Evolutionary conservation across 306 rosid genomes (phyloP).

Genomic region (Cyamopsis tetragonoloba): DNA sequence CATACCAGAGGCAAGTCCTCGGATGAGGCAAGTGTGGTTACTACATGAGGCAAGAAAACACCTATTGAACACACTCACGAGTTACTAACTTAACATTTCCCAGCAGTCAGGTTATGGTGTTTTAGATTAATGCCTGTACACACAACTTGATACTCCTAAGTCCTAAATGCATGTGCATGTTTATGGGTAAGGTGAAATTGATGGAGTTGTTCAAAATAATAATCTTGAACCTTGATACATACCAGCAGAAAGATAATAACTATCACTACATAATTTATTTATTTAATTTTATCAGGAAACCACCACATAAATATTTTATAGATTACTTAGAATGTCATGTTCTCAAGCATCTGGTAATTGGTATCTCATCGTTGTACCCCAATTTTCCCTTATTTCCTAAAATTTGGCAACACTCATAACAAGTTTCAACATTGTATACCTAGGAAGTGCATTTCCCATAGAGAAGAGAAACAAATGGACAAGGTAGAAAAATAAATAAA

Average conservation of each 20-base stretch:
- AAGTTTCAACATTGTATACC: conserved; percentile 16
- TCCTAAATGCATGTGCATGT: not conserved
- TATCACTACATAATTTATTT: not conserved
- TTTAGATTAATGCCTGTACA: not conserved
- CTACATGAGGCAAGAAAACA: not conserved
- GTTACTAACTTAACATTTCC: not conserved
- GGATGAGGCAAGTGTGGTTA: not conserved
- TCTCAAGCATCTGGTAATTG: not conserved
- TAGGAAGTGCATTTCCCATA: not conserved
- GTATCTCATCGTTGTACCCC: not conserved
- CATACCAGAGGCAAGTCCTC: not conserved
- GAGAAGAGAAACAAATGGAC: not conserved
- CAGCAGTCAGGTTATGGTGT: too few relatives aligned
- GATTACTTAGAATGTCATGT: not conserved
- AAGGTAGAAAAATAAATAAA: not conserved
- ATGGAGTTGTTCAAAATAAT: not conserved
- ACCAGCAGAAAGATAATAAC: not conserved
- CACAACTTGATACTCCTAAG: not conserved
- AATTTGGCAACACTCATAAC: not conserved
- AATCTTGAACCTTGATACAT: too few relatives aligned
- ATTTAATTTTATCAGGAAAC: too few relatives aligned
- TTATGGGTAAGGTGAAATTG: not conserved
- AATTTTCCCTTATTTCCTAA: not conserved
- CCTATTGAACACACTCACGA: not conserved
- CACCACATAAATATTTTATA: too few relatives aligned